phyloP scores from a whole-genome alignment of 176 grass and related monocot species.

The Melocanna baccifera region DNA sequence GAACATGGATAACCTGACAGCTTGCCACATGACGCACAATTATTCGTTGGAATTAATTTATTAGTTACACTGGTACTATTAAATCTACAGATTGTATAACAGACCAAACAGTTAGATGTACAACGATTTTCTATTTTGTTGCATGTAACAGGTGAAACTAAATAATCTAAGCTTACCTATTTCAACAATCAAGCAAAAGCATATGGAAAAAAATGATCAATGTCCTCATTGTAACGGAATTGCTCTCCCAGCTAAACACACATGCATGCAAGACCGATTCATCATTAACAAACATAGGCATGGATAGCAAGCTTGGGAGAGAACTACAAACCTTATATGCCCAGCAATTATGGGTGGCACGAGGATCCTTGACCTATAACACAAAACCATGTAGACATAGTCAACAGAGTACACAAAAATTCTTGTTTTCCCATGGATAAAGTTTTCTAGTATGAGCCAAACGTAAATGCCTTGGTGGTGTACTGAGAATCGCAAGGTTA shows the following conservation, averaged over 20 bases:
- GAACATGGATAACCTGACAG: too few species aligned
- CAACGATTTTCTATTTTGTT: not conserved
- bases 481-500: not conserved
- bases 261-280: not conserved
- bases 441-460: not conserved
- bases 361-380: constrained; percentile 71
- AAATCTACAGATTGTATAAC: not conserved
- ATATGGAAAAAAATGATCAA: constrained; percentile 17
- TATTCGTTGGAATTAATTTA: not conserved
- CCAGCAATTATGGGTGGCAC: constrained; percentile 96
- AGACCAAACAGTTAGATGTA: constrained; percentile 9
- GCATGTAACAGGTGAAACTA: not conserved
- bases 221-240: constrained; percentile 79
- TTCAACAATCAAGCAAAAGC: constrained; percentile 13
- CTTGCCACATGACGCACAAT: not conserved
- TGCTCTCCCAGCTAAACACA: constrained; percentile 72
- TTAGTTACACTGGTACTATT: not conserved
- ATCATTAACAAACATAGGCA: not conserved
- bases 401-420: not conserved
- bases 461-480: not conserved
- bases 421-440: not conserved
- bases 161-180: not conserved
- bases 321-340: constrained; percentile 73
- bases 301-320: not conserved
- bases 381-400: constrained; percentile 17